Conservation (phyloP, 108 stramenopile genomes). For the Epithemia pelagica region DNA sequence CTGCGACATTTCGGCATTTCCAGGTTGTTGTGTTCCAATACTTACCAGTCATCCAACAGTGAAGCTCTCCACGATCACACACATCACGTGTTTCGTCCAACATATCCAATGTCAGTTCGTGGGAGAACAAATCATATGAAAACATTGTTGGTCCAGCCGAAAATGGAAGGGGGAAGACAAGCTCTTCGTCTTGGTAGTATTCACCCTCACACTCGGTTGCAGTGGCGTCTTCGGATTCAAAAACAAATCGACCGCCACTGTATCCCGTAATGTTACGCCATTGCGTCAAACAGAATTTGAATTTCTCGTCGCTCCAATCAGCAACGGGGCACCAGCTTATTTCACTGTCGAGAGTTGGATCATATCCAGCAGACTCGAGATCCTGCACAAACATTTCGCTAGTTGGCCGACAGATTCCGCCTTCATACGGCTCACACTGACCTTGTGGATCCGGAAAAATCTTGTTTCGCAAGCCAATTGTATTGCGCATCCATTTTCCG, state of each 20-base stretch:
- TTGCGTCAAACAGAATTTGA: slow-evolving; percentile 25
- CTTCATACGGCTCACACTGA: slow-evolving; percentile 29
- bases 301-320: slow-evolving; percentile 31
- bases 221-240: slow-evolving; percentile 18
- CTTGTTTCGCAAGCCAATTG: slow-evolving; percentile 20
- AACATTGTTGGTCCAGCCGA: slow-evolving; percentile 31
- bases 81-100: slow-evolving; percentile 31
- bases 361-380: slow-evolving; percentile 7
- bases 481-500: slow-evolving; percentile 27
- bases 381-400: slow-evolving; percentile 22
- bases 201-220: slow-evolving; percentile 26
- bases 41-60: slow-evolving; percentile 37
- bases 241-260: slow-evolving; percentile 18
- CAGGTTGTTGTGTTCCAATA: slow-evolving; percentile 8
- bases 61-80: slow-evolving; percentile 31
- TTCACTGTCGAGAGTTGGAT: neutral
- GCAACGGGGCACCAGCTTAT: slow-evolving; percentile 30
- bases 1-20: neutral
- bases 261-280: slow-evolving; percentile 32
- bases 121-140: slow-evolving; percentile 19
- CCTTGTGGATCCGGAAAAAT: neutral
- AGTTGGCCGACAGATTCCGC: slow-evolving; percentile 34
- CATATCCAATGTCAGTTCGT: slow-evolving; percentile 26
- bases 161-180: slow-evolving; percentile 20
- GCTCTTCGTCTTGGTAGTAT: slow-evolving; percentile 22